A percentile compares a stretch with the other conserved stretches of the same genome.
phyloP scores from a whole-genome alignment of 768 basidiomycete species.

The Lentinula sp. region DNA sequence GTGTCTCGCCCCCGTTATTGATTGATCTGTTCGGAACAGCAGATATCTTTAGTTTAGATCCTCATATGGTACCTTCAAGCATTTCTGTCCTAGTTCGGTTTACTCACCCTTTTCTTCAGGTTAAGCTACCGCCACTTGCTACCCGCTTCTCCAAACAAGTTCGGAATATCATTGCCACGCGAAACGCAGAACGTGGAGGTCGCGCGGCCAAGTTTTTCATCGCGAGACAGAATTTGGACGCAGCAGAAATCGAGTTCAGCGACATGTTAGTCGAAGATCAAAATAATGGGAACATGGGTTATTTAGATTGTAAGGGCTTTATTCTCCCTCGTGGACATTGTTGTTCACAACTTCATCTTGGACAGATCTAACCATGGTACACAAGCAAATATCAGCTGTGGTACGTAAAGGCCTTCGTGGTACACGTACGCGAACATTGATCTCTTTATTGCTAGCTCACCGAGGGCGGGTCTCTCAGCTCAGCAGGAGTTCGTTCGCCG shows the following conservation, averaged over 20 bases:
- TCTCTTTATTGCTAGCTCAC: conserved; percentile 22
- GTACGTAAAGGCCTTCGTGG: conserved; percentile 24
- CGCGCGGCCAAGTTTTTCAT: conserved; percentile 56
- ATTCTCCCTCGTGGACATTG: not conserved
- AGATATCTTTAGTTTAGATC: conserved; percentile 63
- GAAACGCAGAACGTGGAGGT: conserved; percentile 50
- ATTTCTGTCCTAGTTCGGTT: conserved; percentile 4
- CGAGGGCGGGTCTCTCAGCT: conserved; percentile 32
- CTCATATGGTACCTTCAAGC: conserved; percentile 53
- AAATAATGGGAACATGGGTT: conserved; percentile 93
- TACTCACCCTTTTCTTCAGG: conserved; percentile 33
- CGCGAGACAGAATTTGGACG: conserved; percentile 91
- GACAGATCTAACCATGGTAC: conserved; percentile 41
- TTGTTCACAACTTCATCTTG: not conserved
- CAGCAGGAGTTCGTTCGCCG: conserved; percentile 34
- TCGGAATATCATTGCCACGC: conserved; percentile 74
- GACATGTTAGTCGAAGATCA: conserved; percentile 97
- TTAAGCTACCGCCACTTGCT: conserved; percentile 60
- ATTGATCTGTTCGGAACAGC: conserved; percentile 82
- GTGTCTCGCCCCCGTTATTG: conserved; percentile 76
- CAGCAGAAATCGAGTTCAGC: conserved; percentile 88
- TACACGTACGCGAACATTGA: not conserved
- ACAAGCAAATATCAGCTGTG: conserved; percentile 42
- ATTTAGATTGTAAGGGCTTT: conserved; percentile 72
- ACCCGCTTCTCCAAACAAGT: conserved; percentile 81